Base-by-base conservation (phyloP, 345 rosid genomes). In the Eucalyptus sp. region DNA sequence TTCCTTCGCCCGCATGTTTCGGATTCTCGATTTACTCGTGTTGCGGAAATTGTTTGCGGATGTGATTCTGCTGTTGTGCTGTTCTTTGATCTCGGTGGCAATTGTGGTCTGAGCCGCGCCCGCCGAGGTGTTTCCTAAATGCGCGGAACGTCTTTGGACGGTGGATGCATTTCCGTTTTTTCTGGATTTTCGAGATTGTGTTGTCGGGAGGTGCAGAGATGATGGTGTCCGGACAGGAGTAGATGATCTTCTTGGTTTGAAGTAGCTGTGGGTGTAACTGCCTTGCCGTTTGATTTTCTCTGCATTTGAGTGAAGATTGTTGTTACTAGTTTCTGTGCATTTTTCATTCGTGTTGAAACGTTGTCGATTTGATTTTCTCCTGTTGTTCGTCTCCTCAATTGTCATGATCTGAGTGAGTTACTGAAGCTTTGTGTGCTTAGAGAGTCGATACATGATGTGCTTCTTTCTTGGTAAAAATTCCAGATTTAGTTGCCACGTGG, bases 401-500 rank as follows among this genome's bases (percentile, higher is more conserved):
- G 83, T 76, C 83, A 20, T 37, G 83, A 37, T 76, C 83, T 76
- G 48, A 76, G 5, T 18, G 48, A 76, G 83, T 41, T 76, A 11
- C 83, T 86, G 60, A 50, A 54, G 44, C 44, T 10, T 86, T n/a
- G 80, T 87, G 50, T 89, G 49, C 52, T 29, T 66, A 51, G 80
- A 71, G 86, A 71, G 50, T 48, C 27, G n/a, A 87, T 64, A 56
- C 41, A 64, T 87, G 64, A 49, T 8, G 50, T 87, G 31, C 87
- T 86, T 51, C 46, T 86, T 86, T 52, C 62, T 50, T 10, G 43
- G 13, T 12, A 76, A 76, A 76, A 22, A 29, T 56, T 33, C 79
- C 90, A 89, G 89, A 71, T 91, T 93, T 37, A 56, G 56, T 90
- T 86, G 56, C 48, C 31, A 66, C 37, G 81, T 33, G 88, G 90